phyloP scores from a whole-genome alignment of 441 rosid genomes.

The Brassica hybrid region DNA sequence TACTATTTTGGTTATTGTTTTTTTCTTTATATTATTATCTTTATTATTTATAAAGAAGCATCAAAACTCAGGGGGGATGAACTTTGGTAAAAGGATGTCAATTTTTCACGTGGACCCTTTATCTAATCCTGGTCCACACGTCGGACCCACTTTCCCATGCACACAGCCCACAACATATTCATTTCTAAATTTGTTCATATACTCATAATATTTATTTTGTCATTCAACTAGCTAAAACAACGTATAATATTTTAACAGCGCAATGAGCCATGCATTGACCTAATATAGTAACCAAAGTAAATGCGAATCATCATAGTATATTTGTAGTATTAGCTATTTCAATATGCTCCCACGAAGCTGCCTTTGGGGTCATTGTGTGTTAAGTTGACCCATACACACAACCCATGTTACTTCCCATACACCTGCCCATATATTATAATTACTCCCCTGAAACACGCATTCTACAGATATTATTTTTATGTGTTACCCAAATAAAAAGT shows the following conservation, averaged over 20 bases:
- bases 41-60: slow-evolving; percentile 36
- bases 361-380: slow-evolving; percentile 10
- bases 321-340: not conserved
- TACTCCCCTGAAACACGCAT: slow-evolving; percentile 41
- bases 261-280: slow-evolving; percentile 21
- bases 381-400: slow-evolving; percentile 61
- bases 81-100: slow-evolving; percentile 61
- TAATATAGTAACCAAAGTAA: slow-evolving; percentile 41
- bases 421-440: slow-evolving; percentile 46
- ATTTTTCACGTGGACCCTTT: slow-evolving; percentile 78
- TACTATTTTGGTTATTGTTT: slow-evolving; percentile 18
- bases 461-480: slow-evolving; percentile 25
- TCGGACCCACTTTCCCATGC: slow-evolving; percentile 60
- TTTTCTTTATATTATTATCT: slow-evolving; percentile 4
- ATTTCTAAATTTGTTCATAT: slow-evolving; percentile 34
- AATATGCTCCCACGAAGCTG: slow-evolving; percentile 31
- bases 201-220: not conserved
- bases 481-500: slow-evolving; percentile 24
- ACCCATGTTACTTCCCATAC: slow-evolving; percentile 45
- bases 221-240: not conserved
- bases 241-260: slow-evolving; percentile 22
- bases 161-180: slow-evolving; percentile 63
- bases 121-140: slow-evolving; percentile 47
- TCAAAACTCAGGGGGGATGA: slow-evolving; percentile 80
- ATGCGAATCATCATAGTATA: slow-evolving; percentile 12